Evolutionary conservation across 78 protist genomes (phyloP), one percentile per base, ranked within the genome.

Genomic region (Dictyostelium purpureum): DNA sequence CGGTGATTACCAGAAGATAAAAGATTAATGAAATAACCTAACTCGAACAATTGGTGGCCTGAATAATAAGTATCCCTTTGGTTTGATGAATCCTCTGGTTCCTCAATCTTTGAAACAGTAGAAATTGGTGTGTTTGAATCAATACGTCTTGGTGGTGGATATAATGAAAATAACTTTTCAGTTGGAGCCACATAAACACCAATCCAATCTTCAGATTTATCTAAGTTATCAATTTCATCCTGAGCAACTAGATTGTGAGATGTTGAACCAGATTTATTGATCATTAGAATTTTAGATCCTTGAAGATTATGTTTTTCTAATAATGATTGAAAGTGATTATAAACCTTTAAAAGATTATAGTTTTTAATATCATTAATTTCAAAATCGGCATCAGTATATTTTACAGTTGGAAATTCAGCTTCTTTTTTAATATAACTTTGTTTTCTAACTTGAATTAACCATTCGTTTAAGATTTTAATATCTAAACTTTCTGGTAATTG

Each of bases 21-120:
- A 5, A 79, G 19, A 3, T 52, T 31, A 10, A 79, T 0, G 31
- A 79, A 79, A 21, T 49, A 79, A 18, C 45, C 4, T 6, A 79
- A 3, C 47, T 79, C 88, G 11, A 79, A 26, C 18, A 79, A 49
- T 63, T 63, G 76, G 9, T 45, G 1, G 33, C 75, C 73, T 45
- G 38, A 65, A 38, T 47, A 54, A 65, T 79, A 79, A 28, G 88
- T 79, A 65, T 65, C 88, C 47, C 88, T 77, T 71, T 63, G 71
- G 24, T 57, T 57, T 57, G 14, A n/a, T 21, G 42, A 33, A 18
- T 5, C 65, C 65, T 21, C 9, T 57, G 19, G 12, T 16, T 57
- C n/a, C n/a, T 57, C 65, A 7, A 57, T 19, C 19, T 57, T 57
- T 57, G 65, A 57, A 18, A 57, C 24, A 57, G 4, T 16, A 19